phyloP scores from a whole-genome alignment of 1,139 yeast genomes.

The Meyerozyma athensensis region DNA sequence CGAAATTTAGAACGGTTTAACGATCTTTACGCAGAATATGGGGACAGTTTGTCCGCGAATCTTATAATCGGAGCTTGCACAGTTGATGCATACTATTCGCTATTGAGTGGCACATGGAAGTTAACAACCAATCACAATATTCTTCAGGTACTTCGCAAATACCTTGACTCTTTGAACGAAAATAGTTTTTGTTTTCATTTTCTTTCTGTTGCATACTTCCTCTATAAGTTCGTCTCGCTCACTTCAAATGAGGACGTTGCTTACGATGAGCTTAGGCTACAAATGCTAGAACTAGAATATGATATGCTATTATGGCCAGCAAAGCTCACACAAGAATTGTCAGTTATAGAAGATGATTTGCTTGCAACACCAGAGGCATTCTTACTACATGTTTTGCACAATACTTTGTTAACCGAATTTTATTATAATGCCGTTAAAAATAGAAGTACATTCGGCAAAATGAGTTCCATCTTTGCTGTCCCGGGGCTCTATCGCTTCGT shows the following conservation, averaged over 20 bases:
- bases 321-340: constrained; percentile 17
- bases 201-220: constrained; percentile 12
- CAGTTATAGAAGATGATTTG: constrained; percentile 18
- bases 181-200: constrained; percentile 16
- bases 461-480: constrained; percentile 17
- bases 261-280: constrained; percentile 10
- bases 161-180: constrained; percentile 12
- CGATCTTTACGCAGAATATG: constrained; percentile 6
- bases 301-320: constrained; percentile 24
- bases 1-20: constrained; percentile 13
- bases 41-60: constrained; percentile 9
- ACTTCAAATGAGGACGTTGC: constrained; percentile 8
- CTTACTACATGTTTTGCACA: constrained; percentile 18
- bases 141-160: neutral
- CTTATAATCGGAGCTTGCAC: constrained; percentile 17
- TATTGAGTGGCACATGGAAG: constrained; percentile 10
- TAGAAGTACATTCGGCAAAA: constrained; percentile 11
- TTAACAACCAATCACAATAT: constrained; percentile 10
- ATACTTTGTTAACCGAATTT: constrained; percentile 16
- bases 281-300: constrained; percentile 17
- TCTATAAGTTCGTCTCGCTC: constrained; percentile 17
- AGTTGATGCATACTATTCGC: constrained; percentile 17
- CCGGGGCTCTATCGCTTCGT: constrained; percentile 22
- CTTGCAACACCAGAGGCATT: constrained; percentile 21
- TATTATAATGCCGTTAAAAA: constrained; percentile 15